A percentile compares a stretch with the other conserved stretches of the same genome.
phyloP scores from a whole-genome alignment of 495 filamentous ascomycete genomes.

The Haplographium delicatum region DNA sequence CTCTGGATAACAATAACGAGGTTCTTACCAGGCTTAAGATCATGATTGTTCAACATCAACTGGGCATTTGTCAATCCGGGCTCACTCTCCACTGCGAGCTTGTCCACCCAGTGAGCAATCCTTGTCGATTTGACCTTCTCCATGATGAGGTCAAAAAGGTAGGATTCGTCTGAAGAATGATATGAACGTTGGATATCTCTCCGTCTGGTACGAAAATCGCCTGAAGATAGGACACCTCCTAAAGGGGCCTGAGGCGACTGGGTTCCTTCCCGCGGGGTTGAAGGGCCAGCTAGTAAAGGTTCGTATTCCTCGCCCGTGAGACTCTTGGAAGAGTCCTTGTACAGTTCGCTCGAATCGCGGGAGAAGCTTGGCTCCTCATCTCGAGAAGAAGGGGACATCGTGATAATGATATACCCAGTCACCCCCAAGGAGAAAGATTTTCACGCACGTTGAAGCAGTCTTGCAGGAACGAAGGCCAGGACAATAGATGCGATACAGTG shows the following conservation, averaged over 20 bases:
- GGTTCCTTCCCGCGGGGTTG: neutral
- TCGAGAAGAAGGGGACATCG: too few species aligned
- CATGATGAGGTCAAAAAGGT: conserved; percentile 23
- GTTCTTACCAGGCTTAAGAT: conserved; percentile 72
- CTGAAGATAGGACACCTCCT: neutral
- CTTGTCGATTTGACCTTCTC: conserved; percentile 23
- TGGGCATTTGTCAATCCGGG: conserved; percentile 76
- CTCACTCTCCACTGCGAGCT: conserved; percentile 67
- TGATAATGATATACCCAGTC: too few species aligned
- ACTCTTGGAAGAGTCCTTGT: neutral
- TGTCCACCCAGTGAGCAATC: conserved; percentile 35
- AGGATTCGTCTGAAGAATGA: conserved; percentile 22
- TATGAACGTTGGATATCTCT: conserved; percentile 1
- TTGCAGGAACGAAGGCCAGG: too few species aligned
- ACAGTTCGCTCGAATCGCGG: too few species aligned
- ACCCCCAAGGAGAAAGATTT: too few species aligned
- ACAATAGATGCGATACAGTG: too few species aligned
- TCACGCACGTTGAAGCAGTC: too few species aligned
- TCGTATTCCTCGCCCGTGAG: conserved; percentile 8
- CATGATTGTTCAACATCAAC: conserved; percentile 86
- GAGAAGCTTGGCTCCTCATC: too few species aligned
- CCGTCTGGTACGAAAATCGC: neutral
- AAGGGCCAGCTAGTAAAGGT: conserved; percentile 15
- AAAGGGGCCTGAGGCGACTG: neutral
- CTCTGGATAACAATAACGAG: neutral